phyloP scores from a whole-genome alignment of 192 early-diverging fungal species.

The Coemansia sp. region DNA sequence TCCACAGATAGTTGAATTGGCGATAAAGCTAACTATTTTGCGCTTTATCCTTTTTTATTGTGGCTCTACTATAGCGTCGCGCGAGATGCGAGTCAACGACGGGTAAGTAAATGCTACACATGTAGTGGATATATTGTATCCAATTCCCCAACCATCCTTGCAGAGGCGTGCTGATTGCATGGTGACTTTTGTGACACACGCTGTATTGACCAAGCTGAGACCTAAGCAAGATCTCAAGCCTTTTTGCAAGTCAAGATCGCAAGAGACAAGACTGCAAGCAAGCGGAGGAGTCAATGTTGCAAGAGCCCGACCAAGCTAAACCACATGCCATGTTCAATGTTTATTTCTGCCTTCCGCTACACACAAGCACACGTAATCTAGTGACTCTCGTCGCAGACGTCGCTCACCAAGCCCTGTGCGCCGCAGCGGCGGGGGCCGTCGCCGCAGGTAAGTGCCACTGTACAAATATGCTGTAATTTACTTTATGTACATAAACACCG shows the following conservation, averaged over 20 bases:
- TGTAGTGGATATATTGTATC: background rate
- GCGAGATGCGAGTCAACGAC: conserved; percentile 46
- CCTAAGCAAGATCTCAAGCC: conserved; percentile 14
- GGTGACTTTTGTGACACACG: conserved; percentile 8
- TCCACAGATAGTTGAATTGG: background rate
- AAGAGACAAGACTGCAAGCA: conserved; percentile 18
- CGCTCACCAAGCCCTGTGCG: conserved; percentile 35
- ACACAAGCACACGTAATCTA: conserved; percentile 5
- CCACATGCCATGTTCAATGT: background rate
- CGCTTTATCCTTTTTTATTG: background rate
- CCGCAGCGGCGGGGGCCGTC: conserved; percentile 15
- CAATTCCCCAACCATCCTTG: background rate
- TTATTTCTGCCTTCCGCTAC: background rate
- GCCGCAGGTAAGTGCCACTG: conserved; percentile 33
- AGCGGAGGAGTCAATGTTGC: background rate
- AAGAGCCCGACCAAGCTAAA: conserved; percentile 9
- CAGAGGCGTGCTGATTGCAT: conserved; percentile 8
- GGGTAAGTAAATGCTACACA: conserved; percentile 28
- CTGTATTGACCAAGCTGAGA: conserved; percentile 9
- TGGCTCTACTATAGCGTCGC: conserved; percentile 32
- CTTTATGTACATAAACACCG: conserved; percentile 6
- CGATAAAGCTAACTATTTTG: background rate
- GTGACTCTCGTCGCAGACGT: conserved; percentile 19
- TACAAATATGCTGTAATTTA: background rate
- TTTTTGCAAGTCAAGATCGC: conserved; percentile 42